Conservation (phyloP, 1,284 basidiomycete genomes). For the Pascua guehoae region DNA sequence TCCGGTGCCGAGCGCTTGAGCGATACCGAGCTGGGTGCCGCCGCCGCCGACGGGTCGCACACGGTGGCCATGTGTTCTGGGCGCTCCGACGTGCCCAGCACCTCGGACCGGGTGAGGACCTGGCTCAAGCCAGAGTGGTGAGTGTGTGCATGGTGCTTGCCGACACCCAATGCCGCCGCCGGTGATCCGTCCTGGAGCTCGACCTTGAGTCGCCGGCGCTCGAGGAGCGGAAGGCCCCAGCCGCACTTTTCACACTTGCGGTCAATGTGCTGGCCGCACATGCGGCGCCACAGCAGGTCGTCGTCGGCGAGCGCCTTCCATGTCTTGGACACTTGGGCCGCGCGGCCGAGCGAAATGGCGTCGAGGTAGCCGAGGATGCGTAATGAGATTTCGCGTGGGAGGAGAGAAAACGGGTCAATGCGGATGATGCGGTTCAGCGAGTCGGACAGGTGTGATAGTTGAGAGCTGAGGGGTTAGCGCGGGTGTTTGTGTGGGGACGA, state of each 20-base stretch:
- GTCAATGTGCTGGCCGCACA: constrained; percentile 98
- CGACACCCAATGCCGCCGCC: constrained; percentile 33
- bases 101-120: constrained; percentile 33
- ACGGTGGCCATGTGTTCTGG: constrained; percentile 5
- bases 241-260: constrained; percentile 96
- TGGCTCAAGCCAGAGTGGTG: constrained; percentile 23
- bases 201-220: constrained; percentile 52
- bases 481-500: not conserved
- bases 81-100: constrained; percentile 18
- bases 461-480: constrained; percentile 53
- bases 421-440: constrained; percentile 87
- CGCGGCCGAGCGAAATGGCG: constrained; percentile 89
- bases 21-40: constrained; percentile 1
- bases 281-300: constrained; percentile 90
- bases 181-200: constrained; percentile 46
- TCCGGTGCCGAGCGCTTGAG: constrained; percentile 22
- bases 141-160: constrained; percentile 33
- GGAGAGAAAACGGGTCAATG: constrained; percentile 87
- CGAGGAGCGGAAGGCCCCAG: constrained; percentile 91
- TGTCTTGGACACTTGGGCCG: constrained; percentile 82
- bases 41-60: constrained; percentile 13
- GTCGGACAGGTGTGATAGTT: constrained; percentile 93
- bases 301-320: constrained; percentile 94
- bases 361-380: constrained; percentile 90
- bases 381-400: constrained; percentile 87